These are phyloP conservation scores for Podospora conica DNA, from an alignment of 495 filamentous ascomycete species.

Conservation along the genomic window DNA sequence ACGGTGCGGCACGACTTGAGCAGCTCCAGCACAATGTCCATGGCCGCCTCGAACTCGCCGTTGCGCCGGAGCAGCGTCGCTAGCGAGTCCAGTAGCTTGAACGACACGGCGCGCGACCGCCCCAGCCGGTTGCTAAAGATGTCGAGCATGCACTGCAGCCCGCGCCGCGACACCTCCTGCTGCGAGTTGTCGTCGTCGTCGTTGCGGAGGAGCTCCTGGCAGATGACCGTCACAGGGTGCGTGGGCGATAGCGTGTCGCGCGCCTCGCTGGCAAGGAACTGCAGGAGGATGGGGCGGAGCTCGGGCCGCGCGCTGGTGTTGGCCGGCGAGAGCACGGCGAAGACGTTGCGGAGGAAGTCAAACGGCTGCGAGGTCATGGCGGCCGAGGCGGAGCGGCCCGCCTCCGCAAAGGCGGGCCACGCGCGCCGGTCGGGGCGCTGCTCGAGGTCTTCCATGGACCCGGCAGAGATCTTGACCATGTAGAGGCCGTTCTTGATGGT, in stretches of 20 bases:
- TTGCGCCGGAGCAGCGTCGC: slow-evolving; percentile 30
- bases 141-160: slow-evolving; percentile 31
- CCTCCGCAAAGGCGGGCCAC: slow-evolving; percentile 24
- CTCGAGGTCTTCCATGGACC: slow-evolving; percentile 14
- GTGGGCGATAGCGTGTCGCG: slow-evolving; percentile 21
- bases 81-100: slow-evolving; percentile 30
- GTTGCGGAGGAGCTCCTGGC: slow-evolving; percentile 22
- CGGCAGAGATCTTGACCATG: slow-evolving; percentile 26
- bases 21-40: slow-evolving; percentile 26
- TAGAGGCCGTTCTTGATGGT: slow-evolving; percentile 29
- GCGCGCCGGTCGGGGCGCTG: slow-evolving; percentile 18
- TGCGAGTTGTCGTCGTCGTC: slow-evolving; percentile 14
- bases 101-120: slow-evolving; percentile 25
- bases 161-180: slow-evolving; percentile 28
- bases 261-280: slow-evolving; percentile 25
- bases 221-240: slow-evolving; percentile 27
- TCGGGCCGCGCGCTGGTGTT: slow-evolving; percentile 28
- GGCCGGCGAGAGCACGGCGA: slow-evolving; percentile 26
- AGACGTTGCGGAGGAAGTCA: slow-evolving; percentile 30
- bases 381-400: slow-evolving; percentile 20
- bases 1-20: slow-evolving; percentile 21
- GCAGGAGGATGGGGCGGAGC: slow-evolving; percentile 24
- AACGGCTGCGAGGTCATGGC: slow-evolving; percentile 29
- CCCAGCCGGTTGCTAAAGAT: slow-evolving; percentile 26
- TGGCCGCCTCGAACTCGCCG: slow-evolving; percentile 25